Conservation (phyloP, 306 rosid genomes). For the Quercus gilva region DNA sequence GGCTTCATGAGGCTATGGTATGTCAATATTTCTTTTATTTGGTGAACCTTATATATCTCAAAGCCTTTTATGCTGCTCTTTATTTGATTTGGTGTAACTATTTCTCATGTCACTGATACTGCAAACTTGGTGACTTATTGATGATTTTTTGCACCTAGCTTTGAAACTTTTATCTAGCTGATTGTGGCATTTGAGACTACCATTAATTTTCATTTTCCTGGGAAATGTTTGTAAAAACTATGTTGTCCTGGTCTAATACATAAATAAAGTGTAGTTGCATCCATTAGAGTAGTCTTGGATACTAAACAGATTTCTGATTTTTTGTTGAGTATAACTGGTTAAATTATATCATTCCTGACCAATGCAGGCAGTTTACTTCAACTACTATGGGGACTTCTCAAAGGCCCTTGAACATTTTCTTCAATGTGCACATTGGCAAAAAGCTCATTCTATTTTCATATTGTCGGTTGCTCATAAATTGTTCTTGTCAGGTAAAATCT, state of each 20-base stretch:
- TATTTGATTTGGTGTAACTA: not conserved
- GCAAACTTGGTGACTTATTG: not conserved
- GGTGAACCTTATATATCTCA: not conserved
- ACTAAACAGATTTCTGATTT: conserved; percentile 4
- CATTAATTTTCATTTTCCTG: not conserved
- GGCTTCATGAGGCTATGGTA: conserved; percentile 99
- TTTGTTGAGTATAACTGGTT: conserved; percentile 17
- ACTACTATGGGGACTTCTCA: conserved; percentile 62
- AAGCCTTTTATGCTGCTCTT: conserved; percentile 2
- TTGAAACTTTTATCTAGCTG: conserved; percentile 13
- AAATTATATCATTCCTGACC: conserved; percentile 26
- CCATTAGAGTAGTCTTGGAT: conserved; percentile 3
- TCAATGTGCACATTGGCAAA: conserved; percentile 86
- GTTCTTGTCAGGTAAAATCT: conserved; percentile 69
- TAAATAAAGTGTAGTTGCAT: conserved; percentile 12
- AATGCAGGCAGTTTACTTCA: conserved; percentile 81
- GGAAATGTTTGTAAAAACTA: conserved; percentile 5
- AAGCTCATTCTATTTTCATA: conserved; percentile 76
- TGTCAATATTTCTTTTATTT: conserved; percentile 21
- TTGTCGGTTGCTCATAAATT: conserved; percentile 72
- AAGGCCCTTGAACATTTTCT: conserved; percentile 84
- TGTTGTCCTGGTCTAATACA: conserved; percentile 11
- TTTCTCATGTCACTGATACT: not conserved
- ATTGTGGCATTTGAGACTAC: not conserved
- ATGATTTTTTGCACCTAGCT: not conserved